Conservation (phyloP, 2,329 filamentous ascomycete species). For the Pyricularia sp. region DNA sequence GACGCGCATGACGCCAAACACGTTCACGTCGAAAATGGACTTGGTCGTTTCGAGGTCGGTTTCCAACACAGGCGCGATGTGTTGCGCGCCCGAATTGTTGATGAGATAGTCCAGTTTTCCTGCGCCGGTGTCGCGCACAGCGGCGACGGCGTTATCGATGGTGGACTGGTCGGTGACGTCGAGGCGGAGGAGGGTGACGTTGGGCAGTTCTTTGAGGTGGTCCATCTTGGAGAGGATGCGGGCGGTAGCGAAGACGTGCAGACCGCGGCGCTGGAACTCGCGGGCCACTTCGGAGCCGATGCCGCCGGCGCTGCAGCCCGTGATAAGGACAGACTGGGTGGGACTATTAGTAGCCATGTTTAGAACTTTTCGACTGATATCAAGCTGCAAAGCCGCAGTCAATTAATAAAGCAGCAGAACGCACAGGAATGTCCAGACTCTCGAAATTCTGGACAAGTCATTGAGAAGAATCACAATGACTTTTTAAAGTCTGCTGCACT, state of each 20-base stretch:
- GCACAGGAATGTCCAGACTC: no score
- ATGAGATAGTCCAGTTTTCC: slow-evolving; percentile 9
- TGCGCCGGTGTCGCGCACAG: slow-evolving; percentile 7
- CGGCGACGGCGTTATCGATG: slow-evolving; percentile 10
- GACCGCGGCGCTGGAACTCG: slow-evolving; percentile 17
- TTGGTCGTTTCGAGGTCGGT: slow-evolving; percentile 6
- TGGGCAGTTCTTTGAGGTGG: slow-evolving; percentile 10
- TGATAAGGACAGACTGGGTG: slow-evolving; percentile 14
- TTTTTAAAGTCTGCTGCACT: no score
- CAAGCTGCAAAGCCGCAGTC: no score
- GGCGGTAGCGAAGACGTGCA: slow-evolving; percentile 18
- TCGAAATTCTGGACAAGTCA: no score
- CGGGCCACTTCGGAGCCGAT: slow-evolving; percentile 18
- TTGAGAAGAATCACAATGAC: no score
- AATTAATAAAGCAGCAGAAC: no score
- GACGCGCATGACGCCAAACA: slow-evolving; percentile 17
- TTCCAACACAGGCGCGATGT: slow-evolving; percentile 11
- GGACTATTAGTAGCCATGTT: not conserved
- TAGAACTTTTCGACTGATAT: not conserved
- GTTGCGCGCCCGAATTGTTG: slow-evolving; percentile 12
- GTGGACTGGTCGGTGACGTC: slow-evolving; percentile 17
- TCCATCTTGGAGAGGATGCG: slow-evolving; percentile 15
- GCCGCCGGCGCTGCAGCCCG: slow-evolving; percentile 19
- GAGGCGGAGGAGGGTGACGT: slow-evolving; percentile 14
- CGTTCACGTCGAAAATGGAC: slow-evolving; percentile 13